Evolutionary conservation across 805 yeast genomes (phyloP).

Genomic region (Scheffersomyces ergatensis): DNA sequence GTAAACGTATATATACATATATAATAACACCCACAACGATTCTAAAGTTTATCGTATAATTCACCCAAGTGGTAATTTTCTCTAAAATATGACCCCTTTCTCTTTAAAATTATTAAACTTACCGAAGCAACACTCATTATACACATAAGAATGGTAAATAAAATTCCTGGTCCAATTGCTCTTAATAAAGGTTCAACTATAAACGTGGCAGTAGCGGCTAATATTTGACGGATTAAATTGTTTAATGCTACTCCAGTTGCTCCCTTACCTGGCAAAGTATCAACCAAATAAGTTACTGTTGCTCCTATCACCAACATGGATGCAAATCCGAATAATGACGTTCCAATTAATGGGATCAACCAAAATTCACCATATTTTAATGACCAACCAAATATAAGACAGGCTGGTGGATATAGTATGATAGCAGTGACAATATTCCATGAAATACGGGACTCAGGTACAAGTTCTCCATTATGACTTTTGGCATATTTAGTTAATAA

Average conservation of each 20-base stretch:
- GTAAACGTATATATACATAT: too few species aligned
- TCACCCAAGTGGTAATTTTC: conserved; percentile 57
- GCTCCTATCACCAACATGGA: conserved; percentile 83
- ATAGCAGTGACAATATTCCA: conserved; percentile 71
- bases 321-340: conserved; percentile 78
- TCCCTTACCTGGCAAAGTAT: conserved; percentile 81
- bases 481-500: conserved; percentile 51
- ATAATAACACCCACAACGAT: too few species aligned
- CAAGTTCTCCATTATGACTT: conserved; percentile 58
- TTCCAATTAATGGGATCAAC: conserved; percentile 79
- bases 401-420: conserved; percentile 56
- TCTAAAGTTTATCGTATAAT: conserved; percentile 50
- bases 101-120: conserved; percentile 47
- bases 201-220: conserved; percentile 78
- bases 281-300: conserved; percentile 77
- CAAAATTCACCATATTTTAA: conserved; percentile 63
- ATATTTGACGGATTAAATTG: conserved; percentile 66
- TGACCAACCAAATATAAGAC: conserved; percentile 82
- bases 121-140: conserved; percentile 44
- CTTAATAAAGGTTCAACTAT: conserved; percentile 65
- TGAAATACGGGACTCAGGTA: conserved; percentile 78
- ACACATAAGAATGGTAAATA: conserved; percentile 66
- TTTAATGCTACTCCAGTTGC: conserved; percentile 87
- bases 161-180: conserved; percentile 70
- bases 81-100: conserved; percentile 59